Evolutionary conservation across 2,329 filamentous ascomycete species (phyloP), one percentile per base, ranked within the genome.

Genomic region (Dichotomopilus funicola): DNA sequence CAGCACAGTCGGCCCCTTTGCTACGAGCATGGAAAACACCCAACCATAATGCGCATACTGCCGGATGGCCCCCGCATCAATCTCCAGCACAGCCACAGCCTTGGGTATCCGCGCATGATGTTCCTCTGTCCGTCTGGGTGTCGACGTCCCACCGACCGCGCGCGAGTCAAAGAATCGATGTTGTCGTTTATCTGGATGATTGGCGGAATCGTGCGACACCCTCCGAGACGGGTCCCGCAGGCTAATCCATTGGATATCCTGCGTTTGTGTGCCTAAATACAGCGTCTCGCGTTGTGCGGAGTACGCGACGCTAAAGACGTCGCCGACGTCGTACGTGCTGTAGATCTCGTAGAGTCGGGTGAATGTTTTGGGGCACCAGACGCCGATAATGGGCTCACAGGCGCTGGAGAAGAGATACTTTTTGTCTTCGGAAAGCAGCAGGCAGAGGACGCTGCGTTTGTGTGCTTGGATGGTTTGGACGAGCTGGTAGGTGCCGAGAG

Each of bases 1-100:
- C 6, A 89, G 78, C 1, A 83, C 76, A 0, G 80, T 83, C 0
- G 80, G 78, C 0, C 88, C 89, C 58, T 82, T 84, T 0, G 89
- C 85, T 57, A 99, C 78, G 5, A 95, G 78, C 92, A 97, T 97
- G 70, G 91, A 95, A 70, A 96, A 96, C 0, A 99, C 85, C 68
- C 96, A 97, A 45, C 95, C 94, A 70, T 86, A 92, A 70, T 99
- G 94, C 1, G 94, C 91, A 72, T 95, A 99, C 64, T 94, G 88
- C 55, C 80, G 82, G 55, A 95, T 88, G 54, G 91, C 86, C 27
- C 88, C 82, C 49, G 85, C 82, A 65, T 89, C 87, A 57, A 96
- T 91, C 67, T 95, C 90, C 5, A 97, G 74, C 1, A 87, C 79
- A 37, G 68, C 79, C 68, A 72, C 73, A 3, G 79, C 73, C 42